Base-by-base conservation (phyloP, 228 moss, liverwort and hornwort species). In the Sphagnum fallax region DNA sequence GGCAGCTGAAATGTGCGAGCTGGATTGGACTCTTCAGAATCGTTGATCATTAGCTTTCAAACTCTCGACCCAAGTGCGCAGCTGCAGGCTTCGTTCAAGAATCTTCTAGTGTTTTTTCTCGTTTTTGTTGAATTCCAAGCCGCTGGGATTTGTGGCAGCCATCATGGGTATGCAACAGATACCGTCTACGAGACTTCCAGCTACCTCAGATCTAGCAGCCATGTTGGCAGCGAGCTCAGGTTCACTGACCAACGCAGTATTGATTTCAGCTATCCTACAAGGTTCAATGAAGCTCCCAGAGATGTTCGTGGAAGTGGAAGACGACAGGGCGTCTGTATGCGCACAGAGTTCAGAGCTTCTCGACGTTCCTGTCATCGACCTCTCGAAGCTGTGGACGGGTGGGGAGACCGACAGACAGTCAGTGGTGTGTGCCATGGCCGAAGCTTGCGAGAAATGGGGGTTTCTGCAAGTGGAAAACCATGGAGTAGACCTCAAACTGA, bases 401-500 rank as follows among this genome's bases (percentile, higher is more conserved):
- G 77, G 69, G 4, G 62, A 18, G 13, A 60, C 65, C 4, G 73
- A 62, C 5, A 77, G 79, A 68, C 63, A 75, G 64, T 67, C 57
- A 63, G 77, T 73, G 15, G 16, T 86, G 70, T 67, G 70, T 53
- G 65, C 63, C 48, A 65, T 82, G 52, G 73, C 72, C 5, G 55
- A 64, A 8, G 77, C 82, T 62, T 82, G 74, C 64, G 79, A 82
- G 70, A 75, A 75, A 48, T 86, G 81, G 78, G 84, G 84, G 49
- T 85, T 85, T 50, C 52, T 85, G 60, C 84, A 85, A 76, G 77
- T 85, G 9, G 52, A 76, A 53, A 86, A 86, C 53, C 86, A 86
- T 52, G 86, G 82, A 3, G 82, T 86, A 18, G 74, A 79, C 68
- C 67, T 77, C 6, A 70, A 73, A 14, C 70, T 80, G 52, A 75